Base-by-base conservation (phyloP, 129 eudicot species). In the Artemisia annua region DNA sequence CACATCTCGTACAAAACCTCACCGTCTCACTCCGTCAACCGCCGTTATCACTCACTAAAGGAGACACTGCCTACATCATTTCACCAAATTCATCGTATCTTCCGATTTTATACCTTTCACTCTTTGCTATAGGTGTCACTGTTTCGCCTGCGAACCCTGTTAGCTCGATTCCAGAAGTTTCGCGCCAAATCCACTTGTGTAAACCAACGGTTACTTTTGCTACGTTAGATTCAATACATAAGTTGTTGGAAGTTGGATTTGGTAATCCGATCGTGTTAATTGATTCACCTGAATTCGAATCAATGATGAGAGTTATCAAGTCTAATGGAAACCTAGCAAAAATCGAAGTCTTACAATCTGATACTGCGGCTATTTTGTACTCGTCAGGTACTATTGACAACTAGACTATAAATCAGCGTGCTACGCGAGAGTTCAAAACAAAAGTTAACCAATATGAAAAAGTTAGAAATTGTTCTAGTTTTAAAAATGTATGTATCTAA, bases 301-400 rank as follows among this genome's bases (percentile, higher is more conserved):
- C 72, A 16, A 77, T 78, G 77, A 76, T 81, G 72, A 52, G 28
- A 16, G 10, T 81, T 64, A 51, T 44, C 16, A 52, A 19, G 18
- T 20, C 56, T 7, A 50, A 16, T 7, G 59, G 16, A 59, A 0
- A 14, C 50, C 54, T 8, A 17, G 11, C 15, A 11, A 26, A 26
- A 3, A 20, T 51, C 11, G 80, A 56, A 12, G 70, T 84, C 18
- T 49, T 20, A 48, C 96, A 82, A 39, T 70, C 82, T 7, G 90
- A 89, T 69, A 70, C 82, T 1, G 96, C 96, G 20, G 89, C 90
- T 28, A 81, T 89, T 52, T 26, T 89, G 49, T 86, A 78, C 72
- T 89, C 96, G 1, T 89, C 96, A 0, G 96, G 96, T 9, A 89
- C 96, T 12, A 89, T 89, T 4, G 89, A 91, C 58, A 82, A 78